A percentile compares a stretch with the other conserved stretches of the same genome.
These are phyloP conservation scores for Melampsora larici-populina DNA, from an alignment of 1,284 basidiomycete species.

Conservation along the genomic window DNA sequence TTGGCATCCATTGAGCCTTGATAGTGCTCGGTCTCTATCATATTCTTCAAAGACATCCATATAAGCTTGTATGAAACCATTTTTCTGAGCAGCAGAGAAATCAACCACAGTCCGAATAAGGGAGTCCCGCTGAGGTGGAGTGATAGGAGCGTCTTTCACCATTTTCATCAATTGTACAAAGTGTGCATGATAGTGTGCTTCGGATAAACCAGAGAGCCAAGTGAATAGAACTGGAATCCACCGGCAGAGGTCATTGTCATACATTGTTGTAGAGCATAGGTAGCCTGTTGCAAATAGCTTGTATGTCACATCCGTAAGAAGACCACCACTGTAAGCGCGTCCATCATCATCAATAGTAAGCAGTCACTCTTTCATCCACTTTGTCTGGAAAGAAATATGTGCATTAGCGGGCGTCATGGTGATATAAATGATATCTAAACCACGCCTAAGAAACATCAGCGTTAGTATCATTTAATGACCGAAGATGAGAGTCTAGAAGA, in stretches of 20 bases:
- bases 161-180: not conserved
- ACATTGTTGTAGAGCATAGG: slow-evolving; percentile 14
- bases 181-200: slow-evolving; percentile 12
- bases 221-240: slow-evolving; percentile 8
- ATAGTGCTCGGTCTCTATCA: not conserved
- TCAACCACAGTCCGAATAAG: not conserved
- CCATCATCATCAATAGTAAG: no score
- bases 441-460: not conserved
- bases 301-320: slow-evolving; percentile 8
- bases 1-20: slow-evolving; percentile 7
- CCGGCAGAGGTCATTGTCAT: not conserved
- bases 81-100: no score
- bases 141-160: not conserved
- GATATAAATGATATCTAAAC: not conserved
- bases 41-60: slow-evolving; percentile 4
- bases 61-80: slow-evolving; percentile 1
- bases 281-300: slow-evolving; percentile 9
- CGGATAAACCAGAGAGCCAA: slow-evolving; percentile 2
- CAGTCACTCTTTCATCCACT: no score
- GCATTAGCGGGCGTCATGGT: not conserved
- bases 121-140: not conserved
- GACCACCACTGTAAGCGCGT: no score
- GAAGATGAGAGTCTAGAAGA: not conserved
- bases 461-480: no score
- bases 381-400: no score